Conservation (phyloP, 768 basidiomycete genomes). For the Gloeopeniophorella convolvens region DNA sequence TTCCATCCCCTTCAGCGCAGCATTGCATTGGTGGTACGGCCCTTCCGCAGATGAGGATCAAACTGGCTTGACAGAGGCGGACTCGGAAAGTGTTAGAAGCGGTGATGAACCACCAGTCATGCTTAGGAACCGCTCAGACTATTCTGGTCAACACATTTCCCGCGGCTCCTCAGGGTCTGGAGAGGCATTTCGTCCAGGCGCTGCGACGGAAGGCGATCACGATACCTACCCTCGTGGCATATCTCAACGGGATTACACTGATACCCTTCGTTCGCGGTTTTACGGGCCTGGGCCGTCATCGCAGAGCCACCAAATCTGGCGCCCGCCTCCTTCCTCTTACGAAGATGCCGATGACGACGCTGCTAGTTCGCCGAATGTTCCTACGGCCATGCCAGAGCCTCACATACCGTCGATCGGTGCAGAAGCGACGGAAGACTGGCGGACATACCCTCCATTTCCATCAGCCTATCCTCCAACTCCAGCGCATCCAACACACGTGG, state of each 20-base stretch:
- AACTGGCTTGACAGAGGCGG: conserved; percentile 15
- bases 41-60: conserved; percentile 13
- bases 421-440: conserved; percentile 67
- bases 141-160: neutral
- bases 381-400: conserved; percentile 13
- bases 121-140: neutral
- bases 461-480: conserved; percentile 75
- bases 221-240: conserved; percentile 3
- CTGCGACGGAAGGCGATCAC: neutral
- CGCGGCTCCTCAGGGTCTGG: neutral
- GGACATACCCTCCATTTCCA: conserved; percentile 67
- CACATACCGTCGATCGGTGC: conserved; percentile 2
- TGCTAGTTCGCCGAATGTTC: conserved; percentile 18
- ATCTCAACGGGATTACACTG: neutral
- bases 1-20: conserved; percentile 34
- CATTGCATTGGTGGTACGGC: conserved; percentile 29
- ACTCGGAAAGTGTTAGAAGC: conserved; percentile 18
- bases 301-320: conserved; percentile 47
- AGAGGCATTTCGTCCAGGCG: neutral
- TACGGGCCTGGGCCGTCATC: conserved; percentile 5
- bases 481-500: conserved; percentile 30
- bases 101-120: conserved; percentile 10
- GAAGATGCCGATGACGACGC: conserved; percentile 30
- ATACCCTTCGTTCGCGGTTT: conserved; percentile 6
- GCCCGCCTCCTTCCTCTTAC: conserved; percentile 48